Evolutionary conservation across 495 filamentous ascomycete genomes (phyloP).

Genomic region (Aspergillus sclerotioniger): DNA sequence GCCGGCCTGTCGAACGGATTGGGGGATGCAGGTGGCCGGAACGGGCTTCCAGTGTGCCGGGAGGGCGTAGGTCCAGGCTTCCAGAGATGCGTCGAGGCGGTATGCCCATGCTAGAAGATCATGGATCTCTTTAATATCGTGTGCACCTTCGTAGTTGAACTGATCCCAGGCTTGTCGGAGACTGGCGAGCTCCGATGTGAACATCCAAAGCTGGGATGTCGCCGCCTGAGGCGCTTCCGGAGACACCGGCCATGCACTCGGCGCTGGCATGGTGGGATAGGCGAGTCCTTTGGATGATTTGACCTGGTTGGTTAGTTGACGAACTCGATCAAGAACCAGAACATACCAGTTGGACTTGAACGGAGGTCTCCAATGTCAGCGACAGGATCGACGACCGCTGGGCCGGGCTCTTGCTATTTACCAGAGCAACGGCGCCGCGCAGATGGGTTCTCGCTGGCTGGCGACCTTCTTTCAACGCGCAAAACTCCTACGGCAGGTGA

Average conservation of each 20-base stretch:
- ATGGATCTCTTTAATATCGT: constrained; percentile 14
- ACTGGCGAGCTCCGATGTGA: constrained; percentile 26
- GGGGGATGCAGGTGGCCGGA: constrained; percentile 32
- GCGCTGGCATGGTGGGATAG: constrained; percentile 27
- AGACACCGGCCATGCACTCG: constrained; percentile 29
- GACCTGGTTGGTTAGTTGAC: constrained; percentile 21
- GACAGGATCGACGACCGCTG: constrained; percentile 16
- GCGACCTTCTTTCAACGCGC: constrained; percentile 26
- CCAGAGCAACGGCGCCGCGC: constrained; percentile 34
- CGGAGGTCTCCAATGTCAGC: constrained; percentile 22
- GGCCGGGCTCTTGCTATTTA: constrained; percentile 26
- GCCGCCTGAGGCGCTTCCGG: constrained; percentile 15
- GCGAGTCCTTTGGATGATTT: constrained; percentile 24
- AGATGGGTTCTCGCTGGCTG: constrained; percentile 29
- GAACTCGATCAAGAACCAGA: not conserved
- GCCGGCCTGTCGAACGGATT: constrained; percentile 32
- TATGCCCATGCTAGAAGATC: constrained; percentile 25
- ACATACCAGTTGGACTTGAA: constrained; percentile 37
- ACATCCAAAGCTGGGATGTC: constrained; percentile 25
- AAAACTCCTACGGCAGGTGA: constrained; percentile 29
- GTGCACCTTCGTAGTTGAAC: not conserved
- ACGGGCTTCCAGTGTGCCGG: constrained; percentile 31
- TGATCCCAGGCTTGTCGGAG: constrained; percentile 30
- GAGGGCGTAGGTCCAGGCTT: constrained; percentile 29
- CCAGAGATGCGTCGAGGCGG: constrained; percentile 27